A percentile compares a stretch with the other conserved stretches of the same genome.
phyloP scores from a whole-genome alignment of 2,329 filamentous ascomycete species.

The Claviceps africana region DNA sequence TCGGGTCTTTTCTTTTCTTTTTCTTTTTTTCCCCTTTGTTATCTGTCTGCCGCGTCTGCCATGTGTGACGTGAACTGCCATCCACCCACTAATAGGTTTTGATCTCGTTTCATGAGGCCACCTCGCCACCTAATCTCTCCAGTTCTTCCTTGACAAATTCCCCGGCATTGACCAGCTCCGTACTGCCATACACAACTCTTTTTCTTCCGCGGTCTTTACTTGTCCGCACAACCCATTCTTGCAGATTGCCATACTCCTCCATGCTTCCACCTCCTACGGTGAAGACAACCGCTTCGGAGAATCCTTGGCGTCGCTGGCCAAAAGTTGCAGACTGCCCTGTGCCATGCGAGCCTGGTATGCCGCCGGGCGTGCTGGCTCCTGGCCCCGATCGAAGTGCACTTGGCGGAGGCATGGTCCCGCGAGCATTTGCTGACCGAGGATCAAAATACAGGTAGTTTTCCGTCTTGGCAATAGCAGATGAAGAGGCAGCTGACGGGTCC shows the following conservation, averaged over 20 bases:
- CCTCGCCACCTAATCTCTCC: conserved; percentile 47
- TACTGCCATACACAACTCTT: conserved; percentile 88
- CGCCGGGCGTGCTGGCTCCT: conserved; percentile 29
- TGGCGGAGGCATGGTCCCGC: conserved; percentile 78
- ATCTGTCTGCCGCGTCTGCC: neutral
- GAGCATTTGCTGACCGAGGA: conserved; percentile 79
- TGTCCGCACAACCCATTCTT: conserved; percentile 84
- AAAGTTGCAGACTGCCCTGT: conserved; percentile 69
- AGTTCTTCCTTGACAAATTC: conserved; percentile 53
- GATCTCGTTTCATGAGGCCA: conserved; percentile 19
- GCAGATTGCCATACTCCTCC: conserved; percentile 95
- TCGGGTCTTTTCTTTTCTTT: neutral
- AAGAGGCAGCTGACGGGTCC: conserved; percentile 82
- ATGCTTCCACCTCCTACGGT: conserved; percentile 92
- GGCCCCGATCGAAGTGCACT: conserved; percentile 39
- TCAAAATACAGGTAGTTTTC: conserved; percentile 97
- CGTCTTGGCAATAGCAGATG: conserved; percentile 87
- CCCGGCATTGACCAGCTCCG: conserved; percentile 58
- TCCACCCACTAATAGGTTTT: neutral
- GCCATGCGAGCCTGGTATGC: conserved; percentile 34
- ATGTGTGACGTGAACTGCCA: neutral
- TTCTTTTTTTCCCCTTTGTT: neutral
- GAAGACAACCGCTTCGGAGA: conserved; percentile 84
- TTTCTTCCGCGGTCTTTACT: conserved; percentile 52
- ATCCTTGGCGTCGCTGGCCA: conserved; percentile 79